Conservation (phyloP, 2,329 filamentous ascomycete species). For the Ophiosphaerella korrae region DNA sequence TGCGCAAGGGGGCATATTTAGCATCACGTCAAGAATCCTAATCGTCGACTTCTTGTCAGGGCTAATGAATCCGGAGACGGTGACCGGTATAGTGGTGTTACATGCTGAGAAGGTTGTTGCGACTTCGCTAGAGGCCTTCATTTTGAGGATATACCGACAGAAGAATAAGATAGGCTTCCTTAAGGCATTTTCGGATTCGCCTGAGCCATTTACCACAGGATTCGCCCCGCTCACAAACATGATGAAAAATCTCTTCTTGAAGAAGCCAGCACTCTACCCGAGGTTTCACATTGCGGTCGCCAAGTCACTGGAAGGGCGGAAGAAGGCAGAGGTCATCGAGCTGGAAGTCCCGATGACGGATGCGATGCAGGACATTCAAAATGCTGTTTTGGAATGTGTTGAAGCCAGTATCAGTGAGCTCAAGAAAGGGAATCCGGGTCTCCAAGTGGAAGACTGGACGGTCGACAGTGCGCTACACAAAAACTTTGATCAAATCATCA, state of each 20-base stretch:
- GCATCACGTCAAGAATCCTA: conserved; percentile 92
- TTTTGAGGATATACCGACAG: conserved; percentile 89
- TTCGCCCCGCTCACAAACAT: conserved; percentile 88
- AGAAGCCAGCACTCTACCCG: conserved; percentile 88
- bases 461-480: conserved; percentile 89
- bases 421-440: conserved; percentile 84
- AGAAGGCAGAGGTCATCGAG: conserved; percentile 96
- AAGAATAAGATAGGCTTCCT: conserved; percentile 93
- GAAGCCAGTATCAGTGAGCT: conserved; percentile 93
- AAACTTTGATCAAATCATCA: conserved; percentile 87
- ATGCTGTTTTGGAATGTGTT: conserved; percentile 92
- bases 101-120: conserved; percentile 86
- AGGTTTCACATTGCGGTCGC: conserved; percentile 92
- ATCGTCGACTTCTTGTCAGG: conserved; percentile 91
- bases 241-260: conserved; percentile 89
- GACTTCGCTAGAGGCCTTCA: conserved; percentile 92
- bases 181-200: conserved; percentile 93
- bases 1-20: conserved; percentile 85
- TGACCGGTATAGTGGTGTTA: conserved; percentile 85
- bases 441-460: conserved; percentile 98
- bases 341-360: conserved; percentile 96
- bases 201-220: conserved; percentile 85
- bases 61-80: conserved; percentile 77
- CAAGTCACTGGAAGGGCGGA: conserved; percentile 84
- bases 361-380: conserved; percentile 90